Base-by-base conservation (phyloP, 2,329 filamentous ascomycete species). In the Stagonosporopsis cucurbitacearum region DNA sequence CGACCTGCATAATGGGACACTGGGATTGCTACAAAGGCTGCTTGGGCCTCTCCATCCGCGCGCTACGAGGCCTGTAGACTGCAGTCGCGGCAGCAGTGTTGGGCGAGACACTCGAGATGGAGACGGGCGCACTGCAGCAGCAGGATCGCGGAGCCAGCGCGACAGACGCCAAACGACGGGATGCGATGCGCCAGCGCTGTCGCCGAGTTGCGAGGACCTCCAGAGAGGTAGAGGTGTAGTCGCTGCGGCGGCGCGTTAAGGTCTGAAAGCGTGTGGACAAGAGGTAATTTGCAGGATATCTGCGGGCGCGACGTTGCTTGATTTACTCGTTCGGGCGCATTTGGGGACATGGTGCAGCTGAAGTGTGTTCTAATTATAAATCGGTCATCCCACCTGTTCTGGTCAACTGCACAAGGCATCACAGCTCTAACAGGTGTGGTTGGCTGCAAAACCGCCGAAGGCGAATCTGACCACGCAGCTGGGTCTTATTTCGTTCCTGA, bases 1-100 rank as follows among this genome's bases (percentile, higher is more conserved):
- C 72, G 64, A 75, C 72, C 61, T 75, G 73, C 73, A 75, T 75
- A 68, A 61, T 71, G 67, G 50, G 62, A 75, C 74, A 68, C 61
- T 71, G 67, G 50, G 62, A 58, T 43, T 54, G 59, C 59, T 50
- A 58, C 57, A 48, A 60, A 64, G 60, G 62, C 60, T 64, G 40
- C 41, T 59, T 56, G 41, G 61, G 62, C 61, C 66, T 59, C 60
- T 66, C 71, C 71, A 74, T 69, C 60, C 61, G 66, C 59, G 62
- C 37, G 39, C 54, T 58, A 62, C 61, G 62, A 66, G 65, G 54
- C 55, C 62, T 60, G 63, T 58, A 58, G 55, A 59, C 54, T 62
- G 59, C 54, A 54, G 57, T 62, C 47, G 35, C 52, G 58, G 60
- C 57, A 53, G 60, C 41, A 44, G 43, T 23, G 57, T 54, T 52